A percentile compares a stretch with the other conserved stretches of the same genome.
Evolutionary conservation across 306 rosid genomes (phyloP).

Genomic region (Alnus rubra): DNA sequence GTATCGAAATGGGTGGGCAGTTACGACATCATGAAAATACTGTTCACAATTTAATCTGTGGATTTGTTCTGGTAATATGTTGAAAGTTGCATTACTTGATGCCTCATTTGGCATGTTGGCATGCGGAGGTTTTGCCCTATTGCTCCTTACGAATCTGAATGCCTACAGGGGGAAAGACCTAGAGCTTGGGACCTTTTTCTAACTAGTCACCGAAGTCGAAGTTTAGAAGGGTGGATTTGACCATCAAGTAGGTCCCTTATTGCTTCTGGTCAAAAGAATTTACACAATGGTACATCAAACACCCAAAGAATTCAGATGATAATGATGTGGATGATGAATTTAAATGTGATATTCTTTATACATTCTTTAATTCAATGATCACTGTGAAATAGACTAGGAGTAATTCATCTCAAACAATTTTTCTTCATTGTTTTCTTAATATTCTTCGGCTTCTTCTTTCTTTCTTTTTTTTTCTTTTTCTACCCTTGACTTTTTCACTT

Average conservation of each 20-base stretch:
- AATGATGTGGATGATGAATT: not conserved
- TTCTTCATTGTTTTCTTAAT: not conserved
- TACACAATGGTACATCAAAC: not conserved
- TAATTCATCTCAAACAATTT: not conserved
- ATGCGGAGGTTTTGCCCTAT: not conserved
- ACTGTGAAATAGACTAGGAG: not conserved
- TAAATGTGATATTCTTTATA: not conserved
- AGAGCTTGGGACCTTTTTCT: not conserved
- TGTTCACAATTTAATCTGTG: not conserved
- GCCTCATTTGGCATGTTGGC: not conserved
- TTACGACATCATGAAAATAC: not conserved
- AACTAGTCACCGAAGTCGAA: not conserved
- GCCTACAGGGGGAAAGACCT: not conserved
- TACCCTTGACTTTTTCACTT: slow-evolving; percentile 3
- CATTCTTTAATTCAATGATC: not conserved
- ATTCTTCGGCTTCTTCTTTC: not conserved
- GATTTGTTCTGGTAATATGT: not conserved
- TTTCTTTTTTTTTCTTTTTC: slow-evolving; percentile 17
- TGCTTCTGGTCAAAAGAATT: not conserved
- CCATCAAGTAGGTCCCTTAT: not conserved
- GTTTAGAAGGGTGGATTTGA: not conserved
- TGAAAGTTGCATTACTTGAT: not conserved
- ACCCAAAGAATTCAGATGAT: not conserved
- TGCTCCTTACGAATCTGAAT: not conserved
- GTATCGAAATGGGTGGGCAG: not conserved